Conservation (phyloP, 2,329 filamentous ascomycete species). For the Xylariaceae sp. region DNA sequence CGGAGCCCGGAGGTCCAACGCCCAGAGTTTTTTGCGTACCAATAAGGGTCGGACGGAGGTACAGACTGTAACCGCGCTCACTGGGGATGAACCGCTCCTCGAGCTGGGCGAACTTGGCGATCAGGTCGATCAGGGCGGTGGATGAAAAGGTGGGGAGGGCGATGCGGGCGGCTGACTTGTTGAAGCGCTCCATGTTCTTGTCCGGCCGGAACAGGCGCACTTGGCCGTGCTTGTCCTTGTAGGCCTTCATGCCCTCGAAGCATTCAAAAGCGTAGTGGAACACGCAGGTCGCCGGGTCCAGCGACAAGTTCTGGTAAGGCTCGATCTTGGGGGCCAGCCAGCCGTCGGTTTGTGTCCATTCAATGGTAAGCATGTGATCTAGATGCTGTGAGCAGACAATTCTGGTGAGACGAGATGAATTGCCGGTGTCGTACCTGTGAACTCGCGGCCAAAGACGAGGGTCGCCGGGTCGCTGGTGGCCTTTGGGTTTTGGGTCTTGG, state of each 20-base stretch:
- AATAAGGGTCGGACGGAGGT: conserved; percentile 94
- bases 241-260: conserved; percentile 99
- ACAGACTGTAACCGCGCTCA: conserved; percentile 85
- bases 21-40: conserved; percentile 93
- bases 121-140: conserved; percentile 71
- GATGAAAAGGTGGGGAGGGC: conserved; percentile 83
- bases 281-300: conserved; percentile 93
- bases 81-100: conserved; percentile 88
- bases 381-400: conserved; percentile 4
- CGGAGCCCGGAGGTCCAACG: conserved; percentile 85
- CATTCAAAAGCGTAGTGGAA: conserved; percentile 98
- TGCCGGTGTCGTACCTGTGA: conserved; percentile 64
- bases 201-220: conserved; percentile 90
- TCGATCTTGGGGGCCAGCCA: conserved; percentile 81
- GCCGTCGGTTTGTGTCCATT: conserved; percentile 83
- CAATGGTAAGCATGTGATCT: conserved; percentile 97
- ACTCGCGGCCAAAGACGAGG: conserved; percentile 83
- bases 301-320: conserved; percentile 94
- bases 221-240: conserved; percentile 76
- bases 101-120: conserved; percentile 72
- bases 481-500: conserved; percentile 73
- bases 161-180: conserved; percentile 86
- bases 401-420: background rate
- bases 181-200: conserved; percentile 93
- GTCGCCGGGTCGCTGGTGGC: conserved; percentile 68